Base-by-base conservation (phyloP, 108 stramenopile genomes). In the Bacterosira constricta region DNA sequence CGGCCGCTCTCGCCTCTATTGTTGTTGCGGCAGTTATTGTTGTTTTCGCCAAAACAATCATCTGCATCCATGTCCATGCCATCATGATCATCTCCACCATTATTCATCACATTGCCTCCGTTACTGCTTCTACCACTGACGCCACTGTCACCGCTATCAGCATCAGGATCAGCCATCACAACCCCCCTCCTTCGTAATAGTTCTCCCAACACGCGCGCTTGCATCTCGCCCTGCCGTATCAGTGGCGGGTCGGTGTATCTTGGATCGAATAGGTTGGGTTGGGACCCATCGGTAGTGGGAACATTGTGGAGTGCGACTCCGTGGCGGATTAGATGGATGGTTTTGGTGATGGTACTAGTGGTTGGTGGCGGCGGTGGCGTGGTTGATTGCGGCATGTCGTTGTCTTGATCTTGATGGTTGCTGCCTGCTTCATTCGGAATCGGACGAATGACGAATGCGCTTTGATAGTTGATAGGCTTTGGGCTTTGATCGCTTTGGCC, bases 241-340 rank as follows among this genome's bases (percentile, higher is more conserved):
- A 93, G 54, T 29, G 89, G 73, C 29, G 91, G 86, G 72, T 93
- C 91, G 29, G 77, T 84, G n/a, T 81, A 58, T 10, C 25, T 38
- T 7, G 77, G 76, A 73, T 84, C 78, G n/a, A 58, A 18, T 18
- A 80, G 36, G 64, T 88, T 64, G 15, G 86, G 89, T 32, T 32
- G 50, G 34, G 62, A 36, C 6, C 78, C 75, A 5, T 82, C 83
- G 4, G 21, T 25, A 12, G 81, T 56, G 68, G 89, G 83, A 6
- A 88, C 64, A 50, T 92, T 92, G 72, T 89, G 90, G 10, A 47
- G 42, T 1, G 90, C 90, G 47, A 88, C 87, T 8, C 90, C 88
- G 53, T 92, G 90, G 11, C 90, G 86, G 57, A 92, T 83, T 13
- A 92, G 67, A 49, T 84, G 87, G 34, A 91, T 62, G 6, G 90